These are phyloP conservation scores for Leavenworthia alabamica DNA, from an alignment of 345 rosid species.

Conservation along the genomic window DNA sequence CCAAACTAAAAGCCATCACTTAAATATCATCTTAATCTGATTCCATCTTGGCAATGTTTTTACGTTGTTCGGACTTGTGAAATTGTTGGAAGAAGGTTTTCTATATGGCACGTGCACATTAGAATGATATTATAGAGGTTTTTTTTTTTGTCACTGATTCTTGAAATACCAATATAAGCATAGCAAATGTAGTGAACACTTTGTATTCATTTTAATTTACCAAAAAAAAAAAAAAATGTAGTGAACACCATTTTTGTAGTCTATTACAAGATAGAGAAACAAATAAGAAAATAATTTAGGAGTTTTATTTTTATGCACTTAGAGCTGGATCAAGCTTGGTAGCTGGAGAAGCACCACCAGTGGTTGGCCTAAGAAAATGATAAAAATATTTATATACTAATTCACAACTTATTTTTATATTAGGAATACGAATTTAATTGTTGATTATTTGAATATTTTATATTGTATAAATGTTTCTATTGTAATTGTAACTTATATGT, in stretches of 20 bases:
- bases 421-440: too few relatives aligned
- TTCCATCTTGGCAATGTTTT: background rate
- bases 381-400: background rate
- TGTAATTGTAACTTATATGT: background rate
- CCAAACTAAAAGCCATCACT: background rate
- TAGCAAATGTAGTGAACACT: background rate
- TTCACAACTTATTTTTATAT: too few relatives aligned
- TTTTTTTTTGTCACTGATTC: background rate
- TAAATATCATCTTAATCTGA: background rate
- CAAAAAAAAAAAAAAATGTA: too few relatives aligned
- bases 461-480: too few relatives aligned
- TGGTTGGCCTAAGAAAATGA: slow-evolving; percentile 45
- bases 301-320: slow-evolving; percentile 12
- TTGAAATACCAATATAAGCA: background rate
- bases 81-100: slow-evolving; percentile 50
- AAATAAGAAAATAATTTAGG: background rate
- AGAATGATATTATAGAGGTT: slow-evolving; percentile 45
- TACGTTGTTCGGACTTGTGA: slow-evolving; percentile 40
- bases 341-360: slow-evolving; percentile 52
- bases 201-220: too few relatives aligned
- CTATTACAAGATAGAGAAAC: slow-evolving; percentile 1
- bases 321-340: slow-evolving; percentile 26
- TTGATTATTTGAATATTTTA: too few relatives aligned
- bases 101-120: slow-evolving; percentile 54
- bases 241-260: background rate